A percentile compares a stretch with the other conserved stretches of the same genome.
These are phyloP conservation scores for Tinospora cordifolia DNA, from an alignment of 164 flowering plant genomes.

Conservation along the genomic window DNA sequence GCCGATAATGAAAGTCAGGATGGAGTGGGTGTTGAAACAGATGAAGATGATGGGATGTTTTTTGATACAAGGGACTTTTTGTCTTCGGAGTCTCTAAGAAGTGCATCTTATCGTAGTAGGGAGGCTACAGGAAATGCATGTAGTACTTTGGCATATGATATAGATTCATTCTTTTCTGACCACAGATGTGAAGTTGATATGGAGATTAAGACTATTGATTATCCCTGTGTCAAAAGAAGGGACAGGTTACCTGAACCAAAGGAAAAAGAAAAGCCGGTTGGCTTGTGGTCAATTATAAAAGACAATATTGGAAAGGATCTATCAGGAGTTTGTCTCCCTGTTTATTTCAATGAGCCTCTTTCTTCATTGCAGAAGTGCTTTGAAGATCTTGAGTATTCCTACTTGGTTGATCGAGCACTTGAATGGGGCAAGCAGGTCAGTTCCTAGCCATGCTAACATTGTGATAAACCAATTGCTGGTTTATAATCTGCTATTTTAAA, in stretches of 20 bases:
- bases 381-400: constrained; percentile 95
- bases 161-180: constrained; percentile 43
- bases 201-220: constrained; percentile 47
- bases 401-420: constrained; percentile 81
- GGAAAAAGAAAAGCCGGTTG: constrained; percentile 94
- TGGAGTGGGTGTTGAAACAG: constrained; percentile 83
- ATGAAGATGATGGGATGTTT: constrained; percentile 76
- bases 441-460: constrained; percentile 27
- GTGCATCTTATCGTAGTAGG: constrained; percentile 73
- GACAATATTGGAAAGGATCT: constrained; percentile 97
- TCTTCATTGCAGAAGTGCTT: constrained; percentile 96
- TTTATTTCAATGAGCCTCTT: constrained; percentile 95
- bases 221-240: constrained; percentile 77
- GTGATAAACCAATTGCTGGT: constrained; percentile 24
- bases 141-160: constrained; percentile 34
- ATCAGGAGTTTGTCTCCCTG: constrained; percentile 98
- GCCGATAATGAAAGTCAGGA: constrained; percentile 84
- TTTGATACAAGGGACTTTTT: constrained; percentile 83
- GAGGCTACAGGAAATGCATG: constrained; percentile 44
- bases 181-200: constrained; percentile 32
- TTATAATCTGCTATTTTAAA: constrained; percentile 24
- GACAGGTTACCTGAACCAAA: constrained; percentile 90
- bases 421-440: constrained; percentile 98
- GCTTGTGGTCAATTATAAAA: constrained; percentile 94
- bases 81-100: constrained; percentile 70